Evolutionary conservation across 1,284 basidiomycete genomes (phyloP), one percentile per base, ranked within the genome.

Genomic region (Microbotryum saponariae): DNA sequence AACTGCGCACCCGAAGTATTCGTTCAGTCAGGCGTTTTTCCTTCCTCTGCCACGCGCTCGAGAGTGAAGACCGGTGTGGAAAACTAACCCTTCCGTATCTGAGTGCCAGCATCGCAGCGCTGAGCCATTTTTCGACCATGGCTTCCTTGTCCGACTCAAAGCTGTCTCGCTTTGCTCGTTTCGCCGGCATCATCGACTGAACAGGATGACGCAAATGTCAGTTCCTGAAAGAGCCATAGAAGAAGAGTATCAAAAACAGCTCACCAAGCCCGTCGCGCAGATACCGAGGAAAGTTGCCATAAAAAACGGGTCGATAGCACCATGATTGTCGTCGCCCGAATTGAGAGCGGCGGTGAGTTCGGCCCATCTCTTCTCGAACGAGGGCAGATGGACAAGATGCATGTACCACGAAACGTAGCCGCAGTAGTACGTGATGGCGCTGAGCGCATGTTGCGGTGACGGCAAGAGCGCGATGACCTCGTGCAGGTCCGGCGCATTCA

Each of bases 231-330:
- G 27, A 9, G 37, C 9, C 14, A 37, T 10, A 16, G 14, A 37
- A 37, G 12, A 37, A 37, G 37, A 4, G 37, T 3, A 37, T 37
- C 37, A 37, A 16, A 23, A 48, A 29, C 3, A 12, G 48, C 48
- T 48, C 1, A 55, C 54, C 25, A 67, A 53, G 4, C 65, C 62
- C 6, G 60, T 67, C 6, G 65, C 65, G 37, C 56, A 54, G 20
- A 67, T 46, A 20, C 62, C 65, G 46, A 67, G 58, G 55, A 56
- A 62, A 4, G 65, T 62, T 10, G 66, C 58, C 51, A 65, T 45
- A 56, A 65, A 67, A 59, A 65, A 65, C 4, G 63, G 66, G 56
- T 66, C 66, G 56, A 66, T 60, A 6, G 51, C 56, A 12, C 37
- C 37, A 7, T 49, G 48, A 21, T 20, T 46, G n/a, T 65, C 63